These are phyloP conservation scores for Colletotrichum spinosum DNA, from an alignment of 2,329 filamentous ascomycete species.

Conservation along the genomic window DNA sequence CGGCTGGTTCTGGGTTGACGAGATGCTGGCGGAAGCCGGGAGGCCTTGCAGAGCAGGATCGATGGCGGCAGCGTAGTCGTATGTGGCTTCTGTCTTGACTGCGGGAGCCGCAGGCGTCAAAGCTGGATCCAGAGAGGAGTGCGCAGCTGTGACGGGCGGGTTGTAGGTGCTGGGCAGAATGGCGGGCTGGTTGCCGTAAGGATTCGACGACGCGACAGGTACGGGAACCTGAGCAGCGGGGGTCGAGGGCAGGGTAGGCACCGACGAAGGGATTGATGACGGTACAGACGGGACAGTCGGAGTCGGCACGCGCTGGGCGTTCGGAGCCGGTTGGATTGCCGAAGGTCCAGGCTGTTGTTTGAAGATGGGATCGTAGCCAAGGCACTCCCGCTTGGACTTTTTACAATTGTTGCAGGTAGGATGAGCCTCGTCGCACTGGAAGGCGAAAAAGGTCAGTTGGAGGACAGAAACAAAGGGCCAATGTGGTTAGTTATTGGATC, in stretches of 20 bases:
- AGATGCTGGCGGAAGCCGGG: constrained; percentile 43
- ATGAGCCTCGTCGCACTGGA: constrained; percentile 94
- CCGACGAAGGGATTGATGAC: constrained; percentile 45
- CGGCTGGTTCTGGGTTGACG: constrained; percentile 45
- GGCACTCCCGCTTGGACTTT: constrained; percentile 88
- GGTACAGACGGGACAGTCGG: constrained; percentile 50
- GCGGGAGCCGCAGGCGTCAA: constrained; percentile 45
- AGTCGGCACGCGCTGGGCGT: constrained; percentile 51
- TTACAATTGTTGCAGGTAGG: constrained; percentile 91
- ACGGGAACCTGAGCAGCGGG: constrained; percentile 42
- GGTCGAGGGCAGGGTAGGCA: constrained; percentile 36
- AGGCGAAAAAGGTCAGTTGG: constrained; percentile 20
- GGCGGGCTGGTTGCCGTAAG: constrained; percentile 59
- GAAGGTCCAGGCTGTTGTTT: constrained; percentile 78
- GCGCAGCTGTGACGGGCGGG: constrained; percentile 36
- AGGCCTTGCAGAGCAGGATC: constrained; percentile 73
- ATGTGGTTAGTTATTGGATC: neutral
- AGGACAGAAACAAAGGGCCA: neutral
- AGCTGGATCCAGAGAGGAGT: constrained; percentile 41
- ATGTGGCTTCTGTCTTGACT: constrained; percentile 54
- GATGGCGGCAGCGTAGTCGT: constrained; percentile 70
- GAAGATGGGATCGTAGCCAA: constrained; percentile 90
- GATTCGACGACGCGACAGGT: constrained; percentile 45
- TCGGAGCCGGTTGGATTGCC: constrained; percentile 78
- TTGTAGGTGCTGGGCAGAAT: constrained; percentile 57